Evolutionary conservation across 352 stramenopile genomes (phyloP), one percentile per base, ranked within the genome.

Genomic region (Peronosclerospora sorghi): DNA sequence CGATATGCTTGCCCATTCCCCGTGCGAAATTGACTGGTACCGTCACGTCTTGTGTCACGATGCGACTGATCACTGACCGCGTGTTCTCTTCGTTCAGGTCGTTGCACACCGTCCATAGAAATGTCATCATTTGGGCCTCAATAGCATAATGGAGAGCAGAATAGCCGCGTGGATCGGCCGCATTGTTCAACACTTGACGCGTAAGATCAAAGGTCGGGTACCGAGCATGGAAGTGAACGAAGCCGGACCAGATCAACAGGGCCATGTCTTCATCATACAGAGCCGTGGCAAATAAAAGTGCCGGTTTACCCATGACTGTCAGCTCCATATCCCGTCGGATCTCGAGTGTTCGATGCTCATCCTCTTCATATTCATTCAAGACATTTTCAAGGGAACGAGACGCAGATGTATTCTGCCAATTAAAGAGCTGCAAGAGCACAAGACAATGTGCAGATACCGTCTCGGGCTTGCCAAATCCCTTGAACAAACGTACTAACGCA

Each of bases 241-340:
- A 62, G 0, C 73, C 75, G 20, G 45, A 45, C 71, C 73, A 86
- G 51, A 88, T 65, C 24, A 81, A 44, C 21, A 68, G 35, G 23
- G 74, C 70, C 24, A 92, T 59, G 26, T 87, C 70, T 46, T 92
- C 79, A 49, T 92, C 79, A 48, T 92, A 92, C 41, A 92, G 83
- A 32, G 79, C 87, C 5, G 79, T 63, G 24, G 77, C 74, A 38
- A 89, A 92, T 13, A 86, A 53, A 23, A 92, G 60, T 36, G 74
- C 72, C 0, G 74, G 74, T 48, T 92, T 87, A 15, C 79, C 79
- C 68, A 91, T 72, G 18, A 79, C 78, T 9, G 65, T 60, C 19
- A 88, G 48, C 47, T 79, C 20, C 57, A 62, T 62, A 26, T 65
- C 56, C 28, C 42, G 15, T 7, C 48, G 42, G 9, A 66, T 46